Conservation (phyloP, 257 asterid genomes). For the Pogostemon cablin region DNA sequence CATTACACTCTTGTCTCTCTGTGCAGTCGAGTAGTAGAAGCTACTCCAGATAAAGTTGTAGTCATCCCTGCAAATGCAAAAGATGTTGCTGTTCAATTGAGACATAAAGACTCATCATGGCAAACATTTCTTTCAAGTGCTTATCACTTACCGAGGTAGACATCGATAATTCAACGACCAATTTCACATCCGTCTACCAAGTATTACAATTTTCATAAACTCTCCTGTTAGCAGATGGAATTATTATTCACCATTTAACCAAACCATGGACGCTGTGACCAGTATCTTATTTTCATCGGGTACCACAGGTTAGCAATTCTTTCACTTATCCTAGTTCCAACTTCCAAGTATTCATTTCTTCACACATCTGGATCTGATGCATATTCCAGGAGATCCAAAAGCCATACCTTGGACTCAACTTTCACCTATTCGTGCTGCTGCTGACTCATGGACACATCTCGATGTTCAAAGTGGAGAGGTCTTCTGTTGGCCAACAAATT, state of each 20-base stretch:
- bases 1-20: conserved; percentile 4
- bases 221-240: conserved; percentile 56
- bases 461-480: conserved; percentile 67
- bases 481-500: conserved; percentile 90
- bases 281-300: conserved; percentile 93
- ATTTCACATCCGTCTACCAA: conserved; percentile 15
- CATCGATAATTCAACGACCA: conserved; percentile 5
- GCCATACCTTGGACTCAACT: conserved; percentile 97
- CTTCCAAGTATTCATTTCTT: not conserved
- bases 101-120: conserved; percentile 77
- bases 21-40: conserved; percentile 85
- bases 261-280: conserved; percentile 67
- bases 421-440: conserved; percentile 82
- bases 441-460: conserved; percentile 79
- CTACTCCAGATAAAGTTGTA: conserved; percentile 61
- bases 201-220: conserved; percentile 9
- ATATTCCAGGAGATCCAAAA: conserved; percentile 80
- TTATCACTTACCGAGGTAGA: conserved; percentile 53
- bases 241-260: conserved; percentile 62
- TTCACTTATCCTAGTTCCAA: conserved; percentile 1
- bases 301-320: conserved; percentile 67
- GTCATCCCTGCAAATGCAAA: conserved; percentile 77
- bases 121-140: conserved; percentile 60
- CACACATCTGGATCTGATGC: not conserved
- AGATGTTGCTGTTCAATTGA: conserved; percentile 60